These are phyloP conservation scores for Collybia sordida DNA, from an alignment of 768 basidiomycete species.

Conservation along the genomic window DNA sequence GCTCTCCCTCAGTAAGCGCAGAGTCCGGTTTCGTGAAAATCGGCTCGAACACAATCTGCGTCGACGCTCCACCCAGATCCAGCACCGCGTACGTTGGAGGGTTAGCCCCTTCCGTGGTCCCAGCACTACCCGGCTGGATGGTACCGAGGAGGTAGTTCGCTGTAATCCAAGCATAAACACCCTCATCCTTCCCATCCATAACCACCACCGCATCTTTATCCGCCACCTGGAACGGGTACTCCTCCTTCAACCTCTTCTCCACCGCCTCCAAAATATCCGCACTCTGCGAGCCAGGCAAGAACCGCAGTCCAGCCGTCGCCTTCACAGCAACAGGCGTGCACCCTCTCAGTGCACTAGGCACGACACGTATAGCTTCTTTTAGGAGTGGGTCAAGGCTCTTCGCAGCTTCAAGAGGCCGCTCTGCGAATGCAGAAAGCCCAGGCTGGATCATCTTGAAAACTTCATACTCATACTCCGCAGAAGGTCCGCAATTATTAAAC, in stretches of 20 bases:
- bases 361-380: slow-evolving; percentile 74
- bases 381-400: slow-evolving; percentile 75
- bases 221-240: slow-evolving; percentile 64
- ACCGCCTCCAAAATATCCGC: slow-evolving; percentile 78
- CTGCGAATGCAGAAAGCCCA: slow-evolving; percentile 69
- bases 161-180: slow-evolving; percentile 98
- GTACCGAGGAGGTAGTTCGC: slow-evolving; percentile 88
- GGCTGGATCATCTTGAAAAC: slow-evolving; percentile 83
- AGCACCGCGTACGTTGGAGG: slow-evolving; percentile 72
- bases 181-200: slow-evolving; percentile 96
- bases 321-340: slow-evolving; percentile 93
- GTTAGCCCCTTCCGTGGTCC: slow-evolving; percentile 20
- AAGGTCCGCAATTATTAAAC: slow-evolving; percentile 84
- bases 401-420: slow-evolving; percentile 68
- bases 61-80: slow-evolving; percentile 95
- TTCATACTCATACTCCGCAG: slow-evolving; percentile 88
- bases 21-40: slow-evolving; percentile 41
- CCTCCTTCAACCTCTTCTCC: slow-evolving; percentile 47
- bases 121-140: slow-evolving; percentile 54
- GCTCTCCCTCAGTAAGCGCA: slow-evolving; percentile 72
- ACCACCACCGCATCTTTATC: slow-evolving; percentile 70
- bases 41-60: slow-evolving; percentile 97
- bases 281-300: slow-evolving; percentile 63
- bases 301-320: slow-evolving; percentile 84
- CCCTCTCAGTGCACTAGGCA: slow-evolving; percentile 62